Evolutionary conservation across 1,284 basidiomycete species (phyloP).

Genomic region (Mycena citricolor): DNA sequence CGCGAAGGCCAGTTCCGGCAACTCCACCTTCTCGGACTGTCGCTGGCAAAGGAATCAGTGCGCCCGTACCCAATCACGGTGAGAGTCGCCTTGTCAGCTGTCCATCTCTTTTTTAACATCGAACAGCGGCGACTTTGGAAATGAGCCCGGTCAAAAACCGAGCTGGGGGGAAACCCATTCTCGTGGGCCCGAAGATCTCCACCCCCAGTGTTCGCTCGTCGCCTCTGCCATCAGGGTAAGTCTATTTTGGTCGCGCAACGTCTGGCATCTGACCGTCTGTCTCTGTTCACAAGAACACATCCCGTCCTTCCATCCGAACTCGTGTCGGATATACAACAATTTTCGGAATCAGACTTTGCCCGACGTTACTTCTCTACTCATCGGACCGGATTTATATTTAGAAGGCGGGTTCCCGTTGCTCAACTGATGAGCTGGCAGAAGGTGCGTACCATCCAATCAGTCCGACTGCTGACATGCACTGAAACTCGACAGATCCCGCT

Average conservation of each 20-base stretch:
- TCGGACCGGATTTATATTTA: constrained; percentile 80
- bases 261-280: no score
- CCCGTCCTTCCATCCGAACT: constrained; percentile 76
- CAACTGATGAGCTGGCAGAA: constrained; percentile 92
- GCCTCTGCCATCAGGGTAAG: no score
- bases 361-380: constrained; percentile 87
- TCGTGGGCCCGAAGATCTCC: no score
- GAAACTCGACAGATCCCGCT: constrained; percentile 51
- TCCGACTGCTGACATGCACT: constrained; percentile 5
- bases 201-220: constrained; percentile 33
- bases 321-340: constrained; percentile 79
- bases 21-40: constrained; percentile 45
- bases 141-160: constrained; percentile 74
- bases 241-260: no score
- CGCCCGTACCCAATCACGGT: constrained; percentile 67
- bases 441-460: constrained; percentile 37
- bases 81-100: constrained; percentile 23
- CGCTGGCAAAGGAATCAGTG: constrained; percentile 63
- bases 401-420: constrained; percentile 74
- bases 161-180: constrained; percentile 64
- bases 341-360: constrained; percentile 82
- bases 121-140: constrained; percentile 63
- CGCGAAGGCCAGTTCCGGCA: constrained; percentile 40
- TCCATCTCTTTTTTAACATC: constrained; percentile 14
- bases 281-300: constrained; percentile 53